Conservation (phyloP, 768 basidiomycete genomes). For the Agaricus blazei region DNA sequence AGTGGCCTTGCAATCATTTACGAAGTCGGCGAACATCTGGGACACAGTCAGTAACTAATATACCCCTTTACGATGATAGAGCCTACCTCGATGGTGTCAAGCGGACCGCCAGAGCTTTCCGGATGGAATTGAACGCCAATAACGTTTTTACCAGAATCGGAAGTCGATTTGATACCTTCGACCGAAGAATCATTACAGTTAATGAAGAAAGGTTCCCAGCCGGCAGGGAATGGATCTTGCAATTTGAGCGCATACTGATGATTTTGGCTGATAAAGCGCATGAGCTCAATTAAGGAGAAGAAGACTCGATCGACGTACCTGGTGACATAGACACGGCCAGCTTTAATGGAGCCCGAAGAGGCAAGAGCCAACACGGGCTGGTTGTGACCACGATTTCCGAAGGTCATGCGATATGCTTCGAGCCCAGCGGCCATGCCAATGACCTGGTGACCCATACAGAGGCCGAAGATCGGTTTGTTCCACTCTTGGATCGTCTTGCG, state of each 20-base stretch:
- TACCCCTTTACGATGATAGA: neutral
- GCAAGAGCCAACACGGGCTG: slow-evolving; percentile 96
- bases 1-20: slow-evolving; percentile 69
- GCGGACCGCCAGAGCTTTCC: slow-evolving; percentile 95
- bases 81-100: slow-evolving; percentile 93
- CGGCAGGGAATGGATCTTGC: slow-evolving; percentile 91
- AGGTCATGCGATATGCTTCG: slow-evolving; percentile 97
- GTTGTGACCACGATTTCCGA: slow-evolving; percentile 99
- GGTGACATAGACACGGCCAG: slow-evolving; percentile 95
- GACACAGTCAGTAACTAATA: slow-evolving; percentile 1
- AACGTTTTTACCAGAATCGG: slow-evolving; percentile 81
- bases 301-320: slow-evolving; percentile 42
- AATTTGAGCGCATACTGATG: slow-evolving; percentile 97
- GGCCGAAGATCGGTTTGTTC: slow-evolving; percentile 93
- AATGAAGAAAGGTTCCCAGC: slow-evolving; percentile 99
- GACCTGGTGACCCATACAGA: slow-evolving; percentile 99
- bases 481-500: slow-evolving; percentile 83
- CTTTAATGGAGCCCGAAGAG: slow-evolving; percentile 88
- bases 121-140: slow-evolving; percentile 99
- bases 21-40: slow-evolving; percentile 93
- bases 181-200: slow-evolving; percentile 99
- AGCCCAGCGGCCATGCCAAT: slow-evolving; percentile 96
- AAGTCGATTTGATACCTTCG: slow-evolving; percentile 95
- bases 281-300: neutral
- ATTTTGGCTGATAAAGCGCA: slow-evolving; percentile 63